These are phyloP conservation scores for Chaetomiaceae sp. DNA, from an alignment of 2,329 filamentous ascomycete species.

Conservation along the genomic window DNA sequence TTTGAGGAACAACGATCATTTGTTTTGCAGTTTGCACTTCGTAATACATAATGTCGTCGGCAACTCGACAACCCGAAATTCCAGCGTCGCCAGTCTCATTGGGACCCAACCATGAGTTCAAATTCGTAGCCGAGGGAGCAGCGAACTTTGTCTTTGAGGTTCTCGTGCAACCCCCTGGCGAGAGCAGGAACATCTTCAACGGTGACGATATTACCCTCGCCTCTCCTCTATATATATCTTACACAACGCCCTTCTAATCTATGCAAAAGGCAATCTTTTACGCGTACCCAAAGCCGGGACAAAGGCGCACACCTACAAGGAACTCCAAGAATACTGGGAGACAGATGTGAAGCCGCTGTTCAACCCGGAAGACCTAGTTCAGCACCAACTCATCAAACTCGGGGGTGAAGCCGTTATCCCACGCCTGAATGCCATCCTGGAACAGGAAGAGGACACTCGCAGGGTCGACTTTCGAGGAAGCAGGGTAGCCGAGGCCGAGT, in stretches of 20 bases:
- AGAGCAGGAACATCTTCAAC: slow-evolving; percentile 5
- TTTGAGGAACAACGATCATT: too few relatives aligned
- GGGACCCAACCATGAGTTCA: slow-evolving; percentile 17
- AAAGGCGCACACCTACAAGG: slow-evolving; percentile 41
- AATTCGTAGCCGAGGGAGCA: slow-evolving; percentile 62
- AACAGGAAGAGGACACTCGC: slow-evolving; percentile 35
- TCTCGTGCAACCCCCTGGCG: slow-evolving; percentile 10
- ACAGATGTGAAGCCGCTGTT: slow-evolving; percentile 54
- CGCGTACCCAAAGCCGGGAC: slow-evolving; percentile 57
- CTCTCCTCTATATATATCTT: background rate
- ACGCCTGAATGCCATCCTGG: slow-evolving; percentile 53
- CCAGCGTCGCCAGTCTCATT: background rate
- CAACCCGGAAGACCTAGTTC: slow-evolving; percentile 46
- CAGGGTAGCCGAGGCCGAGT: slow-evolving; percentile 51
- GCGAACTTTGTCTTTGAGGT: slow-evolving; percentile 73
- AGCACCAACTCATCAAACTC: slow-evolving; percentile 51
- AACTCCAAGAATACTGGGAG: slow-evolving; percentile 46
- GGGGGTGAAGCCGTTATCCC: slow-evolving; percentile 38
- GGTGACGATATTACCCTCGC: too few relatives aligned
- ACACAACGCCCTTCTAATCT: background rate
- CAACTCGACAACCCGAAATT: background rate
- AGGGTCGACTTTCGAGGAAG: slow-evolving; percentile 43
- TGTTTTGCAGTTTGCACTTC: too few relatives aligned
- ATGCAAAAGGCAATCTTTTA: slow-evolving; percentile 46
- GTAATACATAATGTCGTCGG: background rate